Conservation (phyloP, 2,329 filamentous ascomycete species). For the Teratosphaeria viscida region DNA sequence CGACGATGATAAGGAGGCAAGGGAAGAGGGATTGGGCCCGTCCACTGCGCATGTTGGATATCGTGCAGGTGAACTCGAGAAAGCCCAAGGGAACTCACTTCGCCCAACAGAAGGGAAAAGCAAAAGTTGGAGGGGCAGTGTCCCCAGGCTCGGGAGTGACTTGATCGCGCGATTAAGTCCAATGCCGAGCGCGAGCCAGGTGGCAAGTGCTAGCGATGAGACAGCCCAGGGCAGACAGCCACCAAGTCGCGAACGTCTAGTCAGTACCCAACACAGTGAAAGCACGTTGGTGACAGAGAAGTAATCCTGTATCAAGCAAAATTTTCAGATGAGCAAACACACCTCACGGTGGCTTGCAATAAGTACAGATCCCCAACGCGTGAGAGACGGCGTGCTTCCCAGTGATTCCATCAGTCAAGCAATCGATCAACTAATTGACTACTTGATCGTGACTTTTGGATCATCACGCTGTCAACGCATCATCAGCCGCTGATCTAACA, state of each 20-base stretch:
- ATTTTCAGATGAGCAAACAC: too few relatives aligned
- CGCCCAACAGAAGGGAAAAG: background rate
- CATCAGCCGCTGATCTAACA: too few relatives aligned
- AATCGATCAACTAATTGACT: too few relatives aligned
- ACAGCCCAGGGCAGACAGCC: background rate
- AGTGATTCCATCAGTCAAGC: too few relatives aligned
- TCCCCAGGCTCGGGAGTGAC: background rate
- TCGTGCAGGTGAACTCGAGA: background rate
- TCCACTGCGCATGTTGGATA: background rate
- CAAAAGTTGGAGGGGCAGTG: background rate
- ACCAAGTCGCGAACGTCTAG: background rate
- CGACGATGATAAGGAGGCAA: background rate
- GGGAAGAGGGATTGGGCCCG: background rate
- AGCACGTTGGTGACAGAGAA: background rate
- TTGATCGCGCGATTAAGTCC: background rate
- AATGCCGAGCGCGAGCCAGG: background rate
- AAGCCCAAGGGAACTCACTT: background rate
- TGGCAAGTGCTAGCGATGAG: background rate
- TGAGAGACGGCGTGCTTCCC: too few relatives aligned
- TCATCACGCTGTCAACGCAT: too few relatives aligned
- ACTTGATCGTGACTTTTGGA: too few relatives aligned
- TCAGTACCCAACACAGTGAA: background rate
- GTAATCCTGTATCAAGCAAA: constrained; percentile 4
- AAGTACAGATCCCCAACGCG: too few relatives aligned
- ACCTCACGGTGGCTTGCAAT: too few relatives aligned